These are phyloP conservation scores for Chrysoporthe cubensis DNA, from an alignment of 2,329 filamentous ascomycete genomes.

Conservation along the genomic window DNA sequence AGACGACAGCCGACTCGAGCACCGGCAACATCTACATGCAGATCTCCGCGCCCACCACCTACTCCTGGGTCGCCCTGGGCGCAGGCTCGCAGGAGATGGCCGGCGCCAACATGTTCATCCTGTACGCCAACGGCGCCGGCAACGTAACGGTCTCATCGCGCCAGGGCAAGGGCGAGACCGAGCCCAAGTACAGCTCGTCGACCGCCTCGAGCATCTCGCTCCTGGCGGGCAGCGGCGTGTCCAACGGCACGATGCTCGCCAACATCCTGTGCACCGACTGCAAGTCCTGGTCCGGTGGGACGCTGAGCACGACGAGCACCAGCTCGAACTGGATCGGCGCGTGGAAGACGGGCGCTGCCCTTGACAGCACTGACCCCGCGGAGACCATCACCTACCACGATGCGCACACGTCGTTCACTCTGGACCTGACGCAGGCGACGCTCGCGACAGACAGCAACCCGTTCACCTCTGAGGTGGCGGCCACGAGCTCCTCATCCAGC, in stretches of 20 bases:
- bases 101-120: constrained; percentile 63
- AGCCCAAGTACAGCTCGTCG: constrained; percentile 50
- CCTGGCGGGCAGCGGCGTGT: constrained; percentile 62
- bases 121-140: constrained; percentile 61
- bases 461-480: constrained; percentile 41
- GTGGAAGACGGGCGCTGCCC: constrained; percentile 51
- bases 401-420: constrained; percentile 44
- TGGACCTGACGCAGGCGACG: constrained; percentile 54
- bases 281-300: constrained; percentile 48
- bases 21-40: constrained; percentile 65
- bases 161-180: constrained; percentile 48
- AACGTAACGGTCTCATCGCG: constrained; percentile 67
- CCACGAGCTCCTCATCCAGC: constrained; percentile 19
- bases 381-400: constrained; percentile 53
- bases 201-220: constrained; percentile 51
- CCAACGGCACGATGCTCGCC: constrained; percentile 57
- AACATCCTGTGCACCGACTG: constrained; percentile 63
- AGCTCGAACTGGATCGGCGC: constrained; percentile 56
- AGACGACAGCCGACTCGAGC: constrained; percentile 49
- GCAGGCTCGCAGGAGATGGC: constrained; percentile 56
- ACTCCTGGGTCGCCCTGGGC: constrained; percentile 62
- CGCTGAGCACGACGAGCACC: constrained; percentile 47
- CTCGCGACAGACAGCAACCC: constrained; percentile 56
- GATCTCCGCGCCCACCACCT: constrained; percentile 56
- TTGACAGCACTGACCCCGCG: constrained; percentile 47